Conservation (phyloP, 495 filamentous ascomycete genomes). For the Xylaria venustula region DNA sequence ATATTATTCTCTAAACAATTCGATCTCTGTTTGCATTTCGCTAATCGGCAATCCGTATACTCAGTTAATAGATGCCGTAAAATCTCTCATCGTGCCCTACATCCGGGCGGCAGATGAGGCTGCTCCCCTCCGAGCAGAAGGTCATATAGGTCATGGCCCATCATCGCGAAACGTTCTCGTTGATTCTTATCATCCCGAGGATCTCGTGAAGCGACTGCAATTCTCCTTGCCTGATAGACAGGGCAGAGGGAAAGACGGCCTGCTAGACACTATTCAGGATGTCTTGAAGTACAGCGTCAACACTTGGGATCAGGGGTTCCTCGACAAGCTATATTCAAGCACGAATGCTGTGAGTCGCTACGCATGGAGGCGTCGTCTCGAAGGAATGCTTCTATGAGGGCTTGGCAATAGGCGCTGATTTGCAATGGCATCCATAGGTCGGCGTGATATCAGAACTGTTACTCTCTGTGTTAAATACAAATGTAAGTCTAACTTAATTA, state of each 20-base stretch:
- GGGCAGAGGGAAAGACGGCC: constrained; percentile 67
- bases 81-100: constrained; percentile 74
- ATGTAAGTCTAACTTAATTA: constrained; percentile 46
- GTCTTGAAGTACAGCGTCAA: constrained; percentile 84
- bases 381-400: neutral
- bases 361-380: neutral
- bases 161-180: constrained; percentile 61
- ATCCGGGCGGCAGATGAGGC: constrained; percentile 73
- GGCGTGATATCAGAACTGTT: constrained; percentile 82
- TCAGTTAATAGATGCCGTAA: constrained; percentile 71
- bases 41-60: neutral
- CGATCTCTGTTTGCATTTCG: neutral
- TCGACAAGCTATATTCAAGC: constrained; percentile 87
- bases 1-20: neutral
- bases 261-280: constrained; percentile 62
- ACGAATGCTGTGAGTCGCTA: constrained; percentile 66
- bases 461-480: constrained; percentile 82
- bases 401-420: neutral
- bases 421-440: constrained; percentile 38
- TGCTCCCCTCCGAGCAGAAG: constrained; percentile 46
- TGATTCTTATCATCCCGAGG: constrained; percentile 63
- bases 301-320: constrained; percentile 93
- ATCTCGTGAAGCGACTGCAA: constrained; percentile 63
- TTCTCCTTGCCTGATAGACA: constrained; percentile 61
- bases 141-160: constrained; percentile 46